Evolutionary conservation across 345 rosid genomes (phyloP), one percentile per base, ranked within the genome.

Genomic region (Citrus glauca): DNA sequence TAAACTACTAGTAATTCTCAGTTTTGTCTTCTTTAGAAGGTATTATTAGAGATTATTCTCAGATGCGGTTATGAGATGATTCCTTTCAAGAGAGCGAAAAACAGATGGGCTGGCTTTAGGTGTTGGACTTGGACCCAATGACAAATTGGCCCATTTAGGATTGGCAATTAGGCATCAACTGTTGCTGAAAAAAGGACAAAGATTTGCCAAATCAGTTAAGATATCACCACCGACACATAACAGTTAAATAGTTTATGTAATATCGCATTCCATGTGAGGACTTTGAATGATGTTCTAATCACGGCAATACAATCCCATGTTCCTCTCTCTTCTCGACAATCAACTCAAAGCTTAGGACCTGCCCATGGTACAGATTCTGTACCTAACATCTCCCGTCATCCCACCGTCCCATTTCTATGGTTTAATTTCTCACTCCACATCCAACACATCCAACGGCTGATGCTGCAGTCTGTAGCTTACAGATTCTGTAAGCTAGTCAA

Each of bases 241-340:
- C 20, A 19, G 65, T 22, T 1, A 57, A 10, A 38, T 38, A 30
- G 24, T 7, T 53, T 6, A 1, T 28, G 20, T n/a, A 57, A 7
- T 3, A 33, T 35, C 69, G 61, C 42, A 45, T 17, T 72, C 75
- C 86, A 81, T 82, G 82, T 83, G 86, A 81, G 35, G 50, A 30
- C 77, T 75, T 80, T 25, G 77, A 81, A 75, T 79, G 38, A 69
- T 66, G 82, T 69, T 30, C 59, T 24, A 73, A 77, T 53, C 9
- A 32, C 63, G 82, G 80, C 80, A 74, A 68, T 25, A 76, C 77
- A 59, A 45, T 19, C 79, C 81, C 87, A 87, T 78, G 87, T 80
- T 82, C 77, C 65, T 4, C 57, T 53, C 22, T 53, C 20, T 53
- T 17, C 22, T 53, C 57, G 1, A 17, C 22, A 53, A 53, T 53